Evolutionary conservation across 257 asterid genomes (phyloP), one percentile per base, ranked within the genome.

Genomic region (Prunella vulgaris): DNA sequence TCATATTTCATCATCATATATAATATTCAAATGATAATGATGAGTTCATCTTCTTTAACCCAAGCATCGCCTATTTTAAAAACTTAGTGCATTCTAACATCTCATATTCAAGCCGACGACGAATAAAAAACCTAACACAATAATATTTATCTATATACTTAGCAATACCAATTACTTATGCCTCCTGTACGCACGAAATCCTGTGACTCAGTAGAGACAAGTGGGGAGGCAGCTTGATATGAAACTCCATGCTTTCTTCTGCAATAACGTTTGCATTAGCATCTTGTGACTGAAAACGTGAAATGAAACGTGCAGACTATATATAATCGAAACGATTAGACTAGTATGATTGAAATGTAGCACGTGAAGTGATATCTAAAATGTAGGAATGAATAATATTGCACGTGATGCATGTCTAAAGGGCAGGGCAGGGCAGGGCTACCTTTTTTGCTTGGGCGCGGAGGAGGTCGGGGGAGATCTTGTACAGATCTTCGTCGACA

Each of bases 401-500:
- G n/a, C n/a, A n/a, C n/a, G n/a, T n/a, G 9, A 5, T 32, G 37
- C 37, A 32, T 32, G 37, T n/a, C n/a, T n/a, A n/a, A n/a, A n/a
- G n/a, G n/a, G n/a, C n/a, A n/a, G n/a, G n/a, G n/a, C n/a, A n/a
- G n/a, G n/a, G n/a, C n/a, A 4, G 1, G 7, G 7, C 6, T 32
- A 9, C 96, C 84, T 76, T 80, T 80, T 71, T 80, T 75, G 74
- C 20, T 21, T 59, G 81, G 53, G 90, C 66, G 13, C 69, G 85
- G 77, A 88, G 87, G 62, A 88, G 78, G 3, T 79, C 82, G 0
- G 97, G 97, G 2, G 97, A 88, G 72, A 91, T 88, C 81, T 77
- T 87, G 89, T 88, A 91, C 37, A 91, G 76, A 71, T 91, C 97
- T 71, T 91, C 97, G 52, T 90, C 97, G 10, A 88, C 84, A 1